These are phyloP conservation scores for Rhizophlyctis rosea DNA, from an alignment of 192 early-diverging fungal species.

Conservation along the genomic window DNA sequence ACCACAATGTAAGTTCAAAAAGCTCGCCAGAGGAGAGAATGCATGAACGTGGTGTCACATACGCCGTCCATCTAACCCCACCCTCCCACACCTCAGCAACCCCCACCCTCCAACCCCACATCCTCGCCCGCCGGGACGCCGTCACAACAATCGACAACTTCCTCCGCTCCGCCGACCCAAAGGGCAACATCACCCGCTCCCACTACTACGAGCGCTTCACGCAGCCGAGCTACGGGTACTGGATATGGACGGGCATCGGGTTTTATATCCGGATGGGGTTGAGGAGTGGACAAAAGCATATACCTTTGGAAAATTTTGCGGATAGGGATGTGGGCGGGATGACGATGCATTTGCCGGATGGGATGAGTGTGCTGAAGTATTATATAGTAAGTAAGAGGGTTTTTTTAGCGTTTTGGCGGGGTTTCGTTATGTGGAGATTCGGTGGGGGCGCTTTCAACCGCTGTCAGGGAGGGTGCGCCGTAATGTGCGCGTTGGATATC, in stretches of 20 bases:
- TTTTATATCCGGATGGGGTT: constrained; percentile 10
- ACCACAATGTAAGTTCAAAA: too few relatives aligned
- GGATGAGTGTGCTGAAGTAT: constrained; percentile 10
- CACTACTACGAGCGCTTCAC: constrained; percentile 16
- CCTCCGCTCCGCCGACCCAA: constrained; percentile 10
- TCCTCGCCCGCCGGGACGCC: too few relatives aligned
- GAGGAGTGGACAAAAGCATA: constrained; percentile 10
- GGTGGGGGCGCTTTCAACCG: too few relatives aligned
- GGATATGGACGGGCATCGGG: constrained; percentile 26
- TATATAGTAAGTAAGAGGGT: constrained; percentile 9
- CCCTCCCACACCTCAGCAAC: too few relatives aligned
- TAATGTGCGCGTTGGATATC: too few relatives aligned
- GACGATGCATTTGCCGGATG: background rate
- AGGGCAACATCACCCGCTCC: background rate
- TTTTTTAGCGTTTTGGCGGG: background rate
- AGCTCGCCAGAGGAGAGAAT: too few relatives aligned
- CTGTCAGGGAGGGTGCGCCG: too few relatives aligned
- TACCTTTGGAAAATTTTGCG: constrained; percentile 3
- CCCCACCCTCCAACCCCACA: too few relatives aligned
- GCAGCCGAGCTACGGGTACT: constrained; percentile 13
- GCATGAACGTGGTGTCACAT: too few relatives aligned
- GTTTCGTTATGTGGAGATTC: too few relatives aligned
- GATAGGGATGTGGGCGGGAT: background rate
- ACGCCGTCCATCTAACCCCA: too few relatives aligned
- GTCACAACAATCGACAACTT: too few relatives aligned